A percentile compares a stretch with the other conserved stretches of the same genome.
phyloP scores from a whole-genome alignment of 164 flowering plant species.

The Cinnamomum micranthum region DNA sequence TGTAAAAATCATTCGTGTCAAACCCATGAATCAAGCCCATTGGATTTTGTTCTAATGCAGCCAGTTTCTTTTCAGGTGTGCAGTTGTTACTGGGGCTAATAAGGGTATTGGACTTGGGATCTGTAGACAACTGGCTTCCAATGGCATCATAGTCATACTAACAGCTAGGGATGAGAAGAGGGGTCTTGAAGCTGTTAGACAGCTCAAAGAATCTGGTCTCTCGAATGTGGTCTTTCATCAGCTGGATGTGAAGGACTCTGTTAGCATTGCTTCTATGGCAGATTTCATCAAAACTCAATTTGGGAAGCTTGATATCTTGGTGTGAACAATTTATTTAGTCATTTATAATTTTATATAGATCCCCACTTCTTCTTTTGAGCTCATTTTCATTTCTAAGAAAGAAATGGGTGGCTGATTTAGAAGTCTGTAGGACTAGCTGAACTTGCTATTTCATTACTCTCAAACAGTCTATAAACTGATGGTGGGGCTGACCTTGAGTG shows the following conservation, averaged over 20 bases:
- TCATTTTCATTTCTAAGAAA: too few species aligned
- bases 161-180: constrained; percentile 54
- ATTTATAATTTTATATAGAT: too few species aligned
- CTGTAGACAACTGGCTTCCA: constrained; percentile 39
- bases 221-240: constrained; percentile 55
- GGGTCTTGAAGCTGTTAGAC: constrained; percentile 43
- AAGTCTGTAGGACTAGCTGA: too few species aligned
- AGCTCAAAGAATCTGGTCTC: constrained; percentile 35
- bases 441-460: too few species aligned
- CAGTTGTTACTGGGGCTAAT: constrained; percentile 70
- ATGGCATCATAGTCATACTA: constrained; percentile 43
- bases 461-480: too few species aligned
- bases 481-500: too few species aligned
- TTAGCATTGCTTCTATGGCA: constrained; percentile 43
- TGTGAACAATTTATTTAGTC: constrained; percentile 13
- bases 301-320: constrained; percentile 67
- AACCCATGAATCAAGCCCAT: neutral
- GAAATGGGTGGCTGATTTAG: too few species aligned
- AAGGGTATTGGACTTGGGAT: constrained; percentile 64
- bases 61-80: constrained; percentile 25
- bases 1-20: neutral
- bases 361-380: too few species aligned
- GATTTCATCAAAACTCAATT: constrained; percentile 35
- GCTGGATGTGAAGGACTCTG: constrained; percentile 46
- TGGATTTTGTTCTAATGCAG: neutral